These are phyloP conservation scores for Albizia julibrissin DNA, from an alignment of 306 rosid genomes.

Conservation along the genomic window DNA sequence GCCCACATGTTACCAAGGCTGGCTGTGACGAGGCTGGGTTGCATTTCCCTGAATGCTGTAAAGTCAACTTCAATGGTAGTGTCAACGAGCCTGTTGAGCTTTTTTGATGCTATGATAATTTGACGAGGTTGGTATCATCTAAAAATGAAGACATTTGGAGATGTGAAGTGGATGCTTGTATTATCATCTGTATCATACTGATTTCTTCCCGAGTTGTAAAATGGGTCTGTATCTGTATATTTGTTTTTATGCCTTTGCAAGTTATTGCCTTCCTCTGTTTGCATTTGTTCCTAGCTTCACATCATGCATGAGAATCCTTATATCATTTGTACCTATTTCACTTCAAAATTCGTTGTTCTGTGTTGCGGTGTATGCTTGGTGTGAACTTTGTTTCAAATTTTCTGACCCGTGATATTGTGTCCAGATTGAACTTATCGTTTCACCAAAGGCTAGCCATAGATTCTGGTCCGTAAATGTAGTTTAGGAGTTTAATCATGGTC, in stretches of 20 bases:
- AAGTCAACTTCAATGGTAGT: slow-evolving; percentile 77
- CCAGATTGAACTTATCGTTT: not conserved
- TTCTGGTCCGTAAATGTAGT: not conserved
- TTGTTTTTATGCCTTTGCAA: not conserved
- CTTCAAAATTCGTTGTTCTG: not conserved
- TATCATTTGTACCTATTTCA: not conserved
- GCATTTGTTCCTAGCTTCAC: slow-evolving; percentile 2
- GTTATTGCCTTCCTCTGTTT: not conserved
- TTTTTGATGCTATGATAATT: slow-evolving; percentile 40
- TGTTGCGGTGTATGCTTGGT: not conserved
- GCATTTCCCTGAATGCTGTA: slow-evolving; percentile 67
- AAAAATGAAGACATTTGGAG: slow-evolving; percentile 21
- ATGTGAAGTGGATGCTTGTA: slow-evolving; percentile 14
- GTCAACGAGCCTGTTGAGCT: slow-evolving; percentile 57
- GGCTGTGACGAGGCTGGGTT: slow-evolving; percentile 77
- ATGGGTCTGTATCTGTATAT: not conserved
- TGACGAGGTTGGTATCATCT: not conserved
- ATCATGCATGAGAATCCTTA: not conserved
- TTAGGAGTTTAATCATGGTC: not conserved
- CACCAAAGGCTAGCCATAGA: not conserved
- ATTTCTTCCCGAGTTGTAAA: slow-evolving; percentile 32
- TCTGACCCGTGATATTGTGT: not conserved
- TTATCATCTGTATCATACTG: slow-evolving; percentile 18
- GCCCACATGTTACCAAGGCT: slow-evolving; percentile 77
- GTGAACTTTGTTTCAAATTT: not conserved